A percentile compares a stretch with the other conserved stretches of the same genome.
phyloP scores from a whole-genome alignment of 805 yeast genomes.

The Komagataella pastoris region DNA sequence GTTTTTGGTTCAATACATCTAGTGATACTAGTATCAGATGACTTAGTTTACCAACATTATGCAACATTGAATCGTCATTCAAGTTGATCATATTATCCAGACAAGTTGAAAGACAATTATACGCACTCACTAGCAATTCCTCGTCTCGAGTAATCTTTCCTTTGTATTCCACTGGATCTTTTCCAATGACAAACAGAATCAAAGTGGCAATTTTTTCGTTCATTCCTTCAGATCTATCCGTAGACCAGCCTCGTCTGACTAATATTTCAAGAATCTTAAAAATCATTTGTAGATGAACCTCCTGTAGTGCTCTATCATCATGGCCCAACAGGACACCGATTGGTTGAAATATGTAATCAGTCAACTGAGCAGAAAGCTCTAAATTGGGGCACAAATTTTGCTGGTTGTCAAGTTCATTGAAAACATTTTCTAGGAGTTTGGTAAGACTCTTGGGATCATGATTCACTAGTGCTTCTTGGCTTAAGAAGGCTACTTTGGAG shows the following conservation, averaged over 20 bases:
- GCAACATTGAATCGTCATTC: not conserved
- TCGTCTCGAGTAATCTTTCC: not conserved
- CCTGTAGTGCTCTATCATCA: slow-evolving; percentile 15
- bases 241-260: slow-evolving; percentile 34
- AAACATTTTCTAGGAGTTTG: slow-evolving; percentile 20
- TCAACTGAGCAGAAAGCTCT: slow-evolving; percentile 25
- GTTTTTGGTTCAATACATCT: slow-evolving; percentile 12
- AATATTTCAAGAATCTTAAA: slow-evolving; percentile 30
- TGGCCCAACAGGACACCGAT: slow-evolving; percentile 26
- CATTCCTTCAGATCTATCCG: slow-evolving; percentile 11
- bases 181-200: not conserved
- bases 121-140: not conserved
- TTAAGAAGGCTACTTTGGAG: slow-evolving; percentile 23
- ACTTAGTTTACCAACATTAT: not conserved
- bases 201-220: not conserved
- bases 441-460: slow-evolving; percentile 17
- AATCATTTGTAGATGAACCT: slow-evolving; percentile 25
- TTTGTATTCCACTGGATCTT: not conserved
- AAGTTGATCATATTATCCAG: not conserved
- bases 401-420: slow-evolving; percentile 9
- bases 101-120: not conserved
- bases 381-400: not conserved
- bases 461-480: slow-evolving; percentile 13
- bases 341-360: slow-evolving; percentile 54
- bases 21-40: slow-evolving; percentile 12